Evolutionary conservation across 1,139 yeast genomes (phyloP).

Genomic region (Saccharomycopsis crataegensis): DNA sequence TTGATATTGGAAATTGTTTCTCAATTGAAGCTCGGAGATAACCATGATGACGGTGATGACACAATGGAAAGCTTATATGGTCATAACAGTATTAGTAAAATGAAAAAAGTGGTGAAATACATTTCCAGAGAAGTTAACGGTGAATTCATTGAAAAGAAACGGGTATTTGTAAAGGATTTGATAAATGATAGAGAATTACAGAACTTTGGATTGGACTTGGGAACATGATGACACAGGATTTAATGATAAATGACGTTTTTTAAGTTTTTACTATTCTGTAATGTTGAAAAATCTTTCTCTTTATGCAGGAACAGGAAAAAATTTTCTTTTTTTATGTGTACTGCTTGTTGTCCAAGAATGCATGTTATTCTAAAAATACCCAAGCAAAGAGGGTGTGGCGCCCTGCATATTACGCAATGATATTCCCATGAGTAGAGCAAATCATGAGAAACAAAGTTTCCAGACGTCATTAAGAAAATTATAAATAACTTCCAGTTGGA

Average conservation of each 20-base stretch:
- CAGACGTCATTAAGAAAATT: too few species aligned
- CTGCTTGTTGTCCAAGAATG: too few species aligned
- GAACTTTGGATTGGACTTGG: conserved; percentile 24
- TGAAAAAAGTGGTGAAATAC: conserved; percentile 20
- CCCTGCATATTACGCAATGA: too few species aligned
- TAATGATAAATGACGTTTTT: background rate
- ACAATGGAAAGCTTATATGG: background rate
- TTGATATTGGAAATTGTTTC: conserved; percentile 29
- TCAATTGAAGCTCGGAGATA: conserved; percentile 21
- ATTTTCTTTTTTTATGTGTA: too few species aligned
- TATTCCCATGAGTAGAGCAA: too few species aligned
- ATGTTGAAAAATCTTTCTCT: too few species aligned
- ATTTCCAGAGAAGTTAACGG: conserved; percentile 24
- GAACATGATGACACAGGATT: background rate
- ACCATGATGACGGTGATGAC: conserved; percentile 5
- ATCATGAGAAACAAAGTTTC: too few species aligned
- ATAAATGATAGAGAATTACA: conserved; percentile 30
- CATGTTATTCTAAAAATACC: too few species aligned
- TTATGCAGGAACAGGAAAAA: too few species aligned
- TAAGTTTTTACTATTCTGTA: background rate
- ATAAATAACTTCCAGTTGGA: too few species aligned
- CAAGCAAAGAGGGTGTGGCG: too few species aligned
- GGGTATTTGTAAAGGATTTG: conserved; percentile 30
- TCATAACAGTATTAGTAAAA: background rate
- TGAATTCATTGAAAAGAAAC: conserved; percentile 26